These are phyloP conservation scores for Solanum pennellii DNA, from an alignment of 257 asterid species.

Conservation along the genomic window DNA sequence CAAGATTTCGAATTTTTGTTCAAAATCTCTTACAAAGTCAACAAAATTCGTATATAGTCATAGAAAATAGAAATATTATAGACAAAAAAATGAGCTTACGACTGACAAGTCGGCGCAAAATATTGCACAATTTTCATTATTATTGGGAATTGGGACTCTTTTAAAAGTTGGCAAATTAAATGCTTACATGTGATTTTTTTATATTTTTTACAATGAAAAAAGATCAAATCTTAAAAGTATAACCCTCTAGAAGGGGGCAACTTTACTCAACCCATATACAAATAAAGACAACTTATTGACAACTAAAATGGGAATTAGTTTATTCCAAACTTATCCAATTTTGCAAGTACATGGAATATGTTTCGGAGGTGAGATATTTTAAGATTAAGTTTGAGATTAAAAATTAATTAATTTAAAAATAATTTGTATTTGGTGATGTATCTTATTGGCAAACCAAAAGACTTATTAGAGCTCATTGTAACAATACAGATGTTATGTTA, in stretches of 20 bases:
- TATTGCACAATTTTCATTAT: slow-evolving; percentile 1
- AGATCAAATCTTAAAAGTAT: not conserved
- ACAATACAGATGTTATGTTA: not conserved
- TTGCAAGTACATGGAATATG: not conserved
- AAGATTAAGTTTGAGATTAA: not conserved
- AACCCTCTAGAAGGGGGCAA: slow-evolving; percentile 4
- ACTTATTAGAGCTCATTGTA: not conserved
- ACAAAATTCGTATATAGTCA: not conserved
- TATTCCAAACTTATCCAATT: not conserved
- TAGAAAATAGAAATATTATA: not conserved
- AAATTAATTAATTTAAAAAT: fast-evolving
- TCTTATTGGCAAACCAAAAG: not conserved
- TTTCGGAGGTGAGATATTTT: not conserved
- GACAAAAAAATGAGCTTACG: not conserved
- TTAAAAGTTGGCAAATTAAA: slow-evolving; percentile 16
- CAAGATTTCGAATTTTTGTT: not conserved
- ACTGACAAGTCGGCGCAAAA: not conserved
- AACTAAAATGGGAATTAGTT: not conserved
- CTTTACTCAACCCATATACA: not conserved
- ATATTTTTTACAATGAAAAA: not conserved
- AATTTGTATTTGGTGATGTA: not conserved
- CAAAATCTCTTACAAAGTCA: not conserved
- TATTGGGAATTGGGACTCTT: slow-evolving; percentile 6
- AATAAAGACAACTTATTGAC: not conserved
- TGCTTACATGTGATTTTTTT: slow-evolving; percentile 17